These are phyloP conservation scores for Antrodiella citrinella DNA, from an alignment of 768 basidiomycete species.

Conservation along the genomic window DNA sequence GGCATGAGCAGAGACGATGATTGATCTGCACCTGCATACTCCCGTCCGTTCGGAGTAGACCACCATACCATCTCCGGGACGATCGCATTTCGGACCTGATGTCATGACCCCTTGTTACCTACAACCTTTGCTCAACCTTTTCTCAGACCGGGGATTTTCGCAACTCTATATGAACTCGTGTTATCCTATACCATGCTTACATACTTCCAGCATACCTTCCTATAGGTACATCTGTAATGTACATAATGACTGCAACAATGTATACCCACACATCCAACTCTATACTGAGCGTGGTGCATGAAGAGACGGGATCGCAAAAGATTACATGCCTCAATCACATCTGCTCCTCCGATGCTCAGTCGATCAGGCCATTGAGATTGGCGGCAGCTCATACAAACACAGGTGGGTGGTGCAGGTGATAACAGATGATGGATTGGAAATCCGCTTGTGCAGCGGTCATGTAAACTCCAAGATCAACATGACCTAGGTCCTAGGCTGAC, in stretches of 20 bases:
- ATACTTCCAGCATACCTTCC: not conserved
- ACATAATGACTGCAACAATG: not conserved
- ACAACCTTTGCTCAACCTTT: not conserved
- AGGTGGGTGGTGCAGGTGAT: too few relatives aligned
- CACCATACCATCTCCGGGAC: not conserved
- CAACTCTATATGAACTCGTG: not conserved
- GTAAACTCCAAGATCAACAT: too few relatives aligned
- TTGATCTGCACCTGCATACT: too few relatives aligned
- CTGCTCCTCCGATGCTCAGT: too few relatives aligned
- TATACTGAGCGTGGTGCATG: too few relatives aligned
- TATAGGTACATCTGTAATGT: not conserved
- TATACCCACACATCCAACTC: not conserved
- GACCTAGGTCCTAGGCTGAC: not conserved
- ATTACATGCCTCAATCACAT: too few relatives aligned
- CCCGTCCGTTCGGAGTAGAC: not conserved
- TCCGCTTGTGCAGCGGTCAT: too few relatives aligned
- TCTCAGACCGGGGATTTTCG: not conserved
- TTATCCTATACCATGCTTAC: not conserved
- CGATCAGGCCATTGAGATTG: too few relatives aligned
- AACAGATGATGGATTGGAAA: too few relatives aligned
- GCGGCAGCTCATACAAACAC: too few relatives aligned
- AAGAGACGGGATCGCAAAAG: too few relatives aligned
- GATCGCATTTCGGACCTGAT: not conserved
- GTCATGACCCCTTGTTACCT: not conserved
- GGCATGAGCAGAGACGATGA: constrained; percentile 62